phyloP scores from a whole-genome alignment of 371 early-diverging fungal species.

The Lichtheimia corymbifera region DNA sequence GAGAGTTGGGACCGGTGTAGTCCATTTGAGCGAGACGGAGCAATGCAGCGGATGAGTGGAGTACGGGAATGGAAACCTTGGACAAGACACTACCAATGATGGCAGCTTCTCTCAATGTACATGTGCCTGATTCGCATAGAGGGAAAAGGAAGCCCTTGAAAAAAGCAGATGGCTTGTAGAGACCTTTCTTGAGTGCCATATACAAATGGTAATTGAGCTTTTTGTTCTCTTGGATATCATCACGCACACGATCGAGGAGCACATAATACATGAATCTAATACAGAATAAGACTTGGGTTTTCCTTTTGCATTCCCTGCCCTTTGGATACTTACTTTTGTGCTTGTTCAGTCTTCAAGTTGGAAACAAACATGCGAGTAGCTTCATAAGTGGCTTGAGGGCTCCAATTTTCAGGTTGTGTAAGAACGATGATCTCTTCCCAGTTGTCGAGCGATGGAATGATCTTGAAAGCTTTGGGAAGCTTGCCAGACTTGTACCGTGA shows the following conservation, averaged over 20 bases:
- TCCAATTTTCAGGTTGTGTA: conserved; percentile 93
- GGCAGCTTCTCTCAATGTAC: conserved; percentile 97
- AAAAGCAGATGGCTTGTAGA: conserved; percentile 97
- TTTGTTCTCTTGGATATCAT: conserved; percentile 92
- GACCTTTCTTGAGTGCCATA: conserved; percentile 93
- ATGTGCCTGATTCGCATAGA: conserved; percentile 91
- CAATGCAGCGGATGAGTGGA: conserved; percentile 94
- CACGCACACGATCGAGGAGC: conserved; percentile 88
- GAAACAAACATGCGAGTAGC: conserved; percentile 96
- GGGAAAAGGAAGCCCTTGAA: conserved; percentile 98
- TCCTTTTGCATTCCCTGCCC: conserved; percentile 31
- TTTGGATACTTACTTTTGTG: conserved; percentile 78
- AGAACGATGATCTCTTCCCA: conserved; percentile 96
- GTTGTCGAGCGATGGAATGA: conserved; percentile 91
- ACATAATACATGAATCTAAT: conserved; percentile 78
- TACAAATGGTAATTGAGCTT: conserved; percentile 96
- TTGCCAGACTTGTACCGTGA: conserved; percentile 94
- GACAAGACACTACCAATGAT: conserved; percentile 90
- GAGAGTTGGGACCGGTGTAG: conserved; percentile 91
- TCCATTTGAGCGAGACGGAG: conserved; percentile 96
- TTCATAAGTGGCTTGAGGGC: conserved; percentile 94
- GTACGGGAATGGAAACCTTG: conserved; percentile 91
- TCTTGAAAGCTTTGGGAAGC: conserved; percentile 98
- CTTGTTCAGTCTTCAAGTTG: conserved; percentile 88
- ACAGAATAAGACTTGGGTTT: background rate